Evolutionary conservation across 306 rosid species (phyloP).

Genomic region (Cucumis cinereus): DNA sequence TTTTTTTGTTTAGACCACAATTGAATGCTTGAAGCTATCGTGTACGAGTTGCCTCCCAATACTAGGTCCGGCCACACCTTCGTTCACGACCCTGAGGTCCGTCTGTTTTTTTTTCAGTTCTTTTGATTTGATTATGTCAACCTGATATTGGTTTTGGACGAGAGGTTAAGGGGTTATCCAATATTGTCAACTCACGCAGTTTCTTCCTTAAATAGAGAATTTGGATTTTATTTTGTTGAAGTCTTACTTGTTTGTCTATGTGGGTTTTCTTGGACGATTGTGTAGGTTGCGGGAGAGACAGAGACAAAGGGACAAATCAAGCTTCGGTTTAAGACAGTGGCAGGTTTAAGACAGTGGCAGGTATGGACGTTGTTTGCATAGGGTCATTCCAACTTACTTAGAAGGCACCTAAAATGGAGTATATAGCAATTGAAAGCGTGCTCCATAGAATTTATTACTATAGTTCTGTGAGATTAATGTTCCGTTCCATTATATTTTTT

Average conservation of each 20-base stretch:
- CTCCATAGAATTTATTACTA: no score
- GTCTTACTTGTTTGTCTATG: not conserved
- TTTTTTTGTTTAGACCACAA: slow-evolving; percentile 40
- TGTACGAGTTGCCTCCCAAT: slow-evolving; percentile 91
- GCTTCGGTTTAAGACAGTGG: slow-evolving; percentile 89
- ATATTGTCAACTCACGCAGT: not conserved
- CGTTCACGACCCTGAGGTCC: slow-evolving; percentile 92
- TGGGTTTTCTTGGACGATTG: not conserved
- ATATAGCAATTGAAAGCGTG: slow-evolving; percentile 88
- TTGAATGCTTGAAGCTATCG: slow-evolving; percentile 91
- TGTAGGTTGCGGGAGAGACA: slow-evolving; percentile 81
- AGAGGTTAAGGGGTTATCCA: not conserved
- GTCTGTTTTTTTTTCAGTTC: slow-evolving; percentile 7
- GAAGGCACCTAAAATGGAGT: slow-evolving; percentile 91
- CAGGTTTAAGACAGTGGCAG: no score
- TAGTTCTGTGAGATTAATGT: no score
- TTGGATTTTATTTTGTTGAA: not conserved
- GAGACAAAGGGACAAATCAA: slow-evolving; percentile 96
- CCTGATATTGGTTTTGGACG: not conserved
- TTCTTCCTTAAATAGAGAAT: not conserved
- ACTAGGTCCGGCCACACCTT: slow-evolving; percentile 96
- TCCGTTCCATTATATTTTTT: no score
- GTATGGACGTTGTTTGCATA: slow-evolving; percentile 75
- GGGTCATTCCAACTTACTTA: slow-evolving; percentile 94
- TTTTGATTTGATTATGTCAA: no score